Percentiles rank a stretch among this genome's conserved stretches.
Evolutionary conservation across 371 early-diverging fungal genomes (phyloP).

Genomic region (Funneliformis caledonium): DNA sequence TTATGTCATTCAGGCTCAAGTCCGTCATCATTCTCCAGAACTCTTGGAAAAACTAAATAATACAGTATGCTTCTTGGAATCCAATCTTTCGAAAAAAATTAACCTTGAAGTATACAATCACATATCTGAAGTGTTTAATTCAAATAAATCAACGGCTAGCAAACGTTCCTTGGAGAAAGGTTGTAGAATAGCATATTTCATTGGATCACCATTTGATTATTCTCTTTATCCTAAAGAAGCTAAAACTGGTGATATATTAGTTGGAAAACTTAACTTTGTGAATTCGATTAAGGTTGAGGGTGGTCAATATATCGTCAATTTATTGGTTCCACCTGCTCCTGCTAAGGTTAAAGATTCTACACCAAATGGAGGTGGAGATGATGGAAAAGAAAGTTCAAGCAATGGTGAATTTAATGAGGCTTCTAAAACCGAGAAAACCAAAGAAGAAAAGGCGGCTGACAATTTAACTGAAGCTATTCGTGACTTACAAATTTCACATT

Average conservation of each 20-base stretch:
- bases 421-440: constrained; percentile 44
- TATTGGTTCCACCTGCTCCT: constrained; percentile 60
- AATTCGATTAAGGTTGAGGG: constrained; percentile 57
- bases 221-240: constrained; percentile 66
- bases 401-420: neutral
- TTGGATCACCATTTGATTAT: constrained; percentile 51
- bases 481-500: constrained; percentile 77
- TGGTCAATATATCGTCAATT: constrained; percentile 63
- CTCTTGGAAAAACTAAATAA: constrained; percentile 74
- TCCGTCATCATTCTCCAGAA: constrained; percentile 70
- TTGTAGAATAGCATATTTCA: constrained; percentile 54
- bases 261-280: constrained; percentile 69
- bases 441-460: constrained; percentile 57
- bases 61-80: constrained; percentile 69
- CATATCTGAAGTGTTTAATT: constrained; percentile 58
- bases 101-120: constrained; percentile 58
- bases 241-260: constrained; percentile 78
- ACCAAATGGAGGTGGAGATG: constrained; percentile 17
- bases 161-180: constrained; percentile 52
- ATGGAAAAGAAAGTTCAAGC: constrained; percentile 44
- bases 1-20: constrained; percentile 79
- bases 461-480: constrained; percentile 74
- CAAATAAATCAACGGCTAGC: constrained; percentile 47
- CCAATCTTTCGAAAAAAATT: constrained; percentile 60
- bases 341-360: constrained; percentile 34